Evolutionary conservation across 495 filamentous ascomycete species (phyloP), one percentile per base, ranked within the genome.

Genomic region (Tuber aestivum): DNA sequence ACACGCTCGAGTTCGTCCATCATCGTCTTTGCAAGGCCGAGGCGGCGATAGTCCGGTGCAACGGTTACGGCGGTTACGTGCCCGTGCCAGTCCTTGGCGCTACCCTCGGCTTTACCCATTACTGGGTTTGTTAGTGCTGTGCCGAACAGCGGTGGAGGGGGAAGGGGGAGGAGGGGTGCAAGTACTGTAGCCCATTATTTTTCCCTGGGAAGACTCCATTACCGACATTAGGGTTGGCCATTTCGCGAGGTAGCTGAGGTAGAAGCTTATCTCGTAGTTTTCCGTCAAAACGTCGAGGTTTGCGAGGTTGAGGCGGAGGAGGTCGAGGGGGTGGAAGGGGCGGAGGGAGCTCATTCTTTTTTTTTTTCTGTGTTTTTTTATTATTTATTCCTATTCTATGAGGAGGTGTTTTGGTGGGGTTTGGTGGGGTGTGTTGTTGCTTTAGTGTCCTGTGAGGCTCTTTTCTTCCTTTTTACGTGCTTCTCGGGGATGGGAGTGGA

Each of bases 51-150:
- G 79, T 91, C 89, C 0, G 95, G 95, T 21, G 94, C 92, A 38
- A 99, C 93, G 4, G 95, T 97, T 27, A 99, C 87, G 56, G 94
- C 94, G 27, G 95, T 99, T 85, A 99, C 97, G 85, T 99, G 95
- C 41, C 94, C 95, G 85, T 98, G 95, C 92, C 93, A 98, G 38
- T 96, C 94, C 32, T 95, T 92, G 84, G 95, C 97, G 85, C 96
- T 93, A 78, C 91, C 88, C 72, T 98, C 96, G 72, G 95, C 87
- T 85, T 99, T 99, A 77, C 94, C 95, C 89, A 98, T 95, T 80
- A 99, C 95, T 97, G 76, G 68, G n/a, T 44, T 41, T 61, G 56
- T 65, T 9, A 61, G 50, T 61, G 37, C 45, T 56, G 70, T 65
- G 69, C 74, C n/a, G 61, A 41, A 45, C 27, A 45, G 35, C n/a